A percentile compares a stretch with the other conserved stretches of the same genome.
phyloP scores from a whole-genome alignment of 2,329 filamentous ascomycete species.

The Decorospora gaudefroyi region DNA sequence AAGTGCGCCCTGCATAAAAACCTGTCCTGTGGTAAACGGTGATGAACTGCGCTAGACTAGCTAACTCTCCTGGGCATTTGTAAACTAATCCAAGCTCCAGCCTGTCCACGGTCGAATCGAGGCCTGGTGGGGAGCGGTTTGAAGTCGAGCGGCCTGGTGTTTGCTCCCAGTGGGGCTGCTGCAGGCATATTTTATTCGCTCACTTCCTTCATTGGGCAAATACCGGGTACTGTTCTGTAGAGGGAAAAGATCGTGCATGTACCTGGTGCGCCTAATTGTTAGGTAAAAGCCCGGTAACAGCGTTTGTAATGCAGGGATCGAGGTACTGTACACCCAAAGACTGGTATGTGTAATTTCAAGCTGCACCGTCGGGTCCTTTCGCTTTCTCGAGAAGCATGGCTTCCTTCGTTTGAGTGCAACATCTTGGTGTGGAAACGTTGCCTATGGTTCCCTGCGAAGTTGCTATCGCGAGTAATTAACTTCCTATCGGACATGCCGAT shows the following conservation, averaged over 20 bases:
- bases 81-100: no score
- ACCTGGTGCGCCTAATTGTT: constrained; percentile 7
- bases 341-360: no score
- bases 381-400: neutral
- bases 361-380: neutral
- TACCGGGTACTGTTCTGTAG: neutral
- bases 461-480: constrained; percentile 6
- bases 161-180: constrained; percentile 7
- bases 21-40: constrained; percentile 15
- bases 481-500: constrained; percentile 33
- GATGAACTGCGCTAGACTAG: constrained; percentile 14
- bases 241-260: constrained; percentile 1
- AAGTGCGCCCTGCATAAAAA: constrained; percentile 15
- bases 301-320: constrained; percentile 9
- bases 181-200: neutral
- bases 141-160: constrained; percentile 5
- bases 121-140: constrained; percentile 15
- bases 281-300: constrained; percentile 11
- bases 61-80: constrained; percentile 16
- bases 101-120: no score
- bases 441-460: constrained; percentile 4
- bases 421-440: no score
- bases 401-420: no score
- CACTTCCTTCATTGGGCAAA: constrained; percentile 2
- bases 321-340: constrained; percentile 6